phyloP scores from a whole-genome alignment of 495 filamentous ascomycete genomes.

The Xeromyces bisporus region DNA sequence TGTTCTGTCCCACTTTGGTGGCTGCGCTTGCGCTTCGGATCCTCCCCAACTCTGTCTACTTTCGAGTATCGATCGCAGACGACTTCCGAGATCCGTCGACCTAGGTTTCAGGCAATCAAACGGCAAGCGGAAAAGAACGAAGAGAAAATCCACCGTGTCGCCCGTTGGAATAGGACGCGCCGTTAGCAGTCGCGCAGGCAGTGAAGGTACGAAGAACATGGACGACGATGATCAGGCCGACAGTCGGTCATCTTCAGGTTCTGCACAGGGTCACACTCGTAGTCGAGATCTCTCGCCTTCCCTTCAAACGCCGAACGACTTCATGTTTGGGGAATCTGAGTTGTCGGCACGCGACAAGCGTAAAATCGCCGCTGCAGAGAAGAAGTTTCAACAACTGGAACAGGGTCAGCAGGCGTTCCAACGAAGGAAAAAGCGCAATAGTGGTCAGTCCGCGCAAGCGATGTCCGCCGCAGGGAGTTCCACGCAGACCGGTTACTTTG shows the following conservation, averaged over 20 bases:
- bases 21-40: constrained; percentile 55
- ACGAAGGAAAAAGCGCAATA: constrained; percentile 31
- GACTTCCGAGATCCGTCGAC: constrained; percentile 31
- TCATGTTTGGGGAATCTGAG: constrained; percentile 38
- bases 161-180: constrained; percentile 51
- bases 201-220: constrained; percentile 42
- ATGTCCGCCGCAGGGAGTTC: constrained; percentile 10
- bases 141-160: constrained; percentile 43
- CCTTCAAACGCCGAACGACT: constrained; percentile 24
- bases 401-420: constrained; percentile 28
- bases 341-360: constrained; percentile 74
- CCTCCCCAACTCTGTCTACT: constrained; percentile 47
- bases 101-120: constrained; percentile 13
- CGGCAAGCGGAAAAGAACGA: constrained; percentile 40
- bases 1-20: constrained; percentile 71
- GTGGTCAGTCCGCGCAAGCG: constrained; percentile 23
- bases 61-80: constrained; percentile 54
- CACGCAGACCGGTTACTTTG: constrained; percentile 10
- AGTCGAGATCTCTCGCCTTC: constrained; percentile 73
- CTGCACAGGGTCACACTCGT: constrained; percentile 51
- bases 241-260: constrained; percentile 54
- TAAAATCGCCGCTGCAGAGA: constrained; percentile 72
- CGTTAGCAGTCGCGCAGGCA: constrained; percentile 64
- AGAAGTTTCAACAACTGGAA: constrained; percentile 45
- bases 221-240: constrained; percentile 36